Base-by-base conservation (phyloP, 2,329 filamentous ascomycete genomes). In the Orbilia brochopaga region DNA sequence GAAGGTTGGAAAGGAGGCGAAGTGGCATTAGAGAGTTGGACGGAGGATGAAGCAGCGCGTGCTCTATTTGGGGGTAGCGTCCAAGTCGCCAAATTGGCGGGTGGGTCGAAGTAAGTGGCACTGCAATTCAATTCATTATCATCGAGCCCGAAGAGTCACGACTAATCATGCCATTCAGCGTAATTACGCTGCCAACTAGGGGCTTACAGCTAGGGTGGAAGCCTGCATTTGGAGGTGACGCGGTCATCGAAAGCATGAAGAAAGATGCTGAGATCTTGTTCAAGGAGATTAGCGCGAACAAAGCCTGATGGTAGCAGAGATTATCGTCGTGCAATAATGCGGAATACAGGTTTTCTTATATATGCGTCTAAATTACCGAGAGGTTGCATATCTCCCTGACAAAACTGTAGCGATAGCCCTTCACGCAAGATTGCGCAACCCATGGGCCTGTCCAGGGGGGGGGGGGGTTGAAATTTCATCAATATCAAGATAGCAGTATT, bases 31-130 rank as follows among this genome's bases (percentile, higher is more conserved):
- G 51, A 63, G n/a, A 70, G 65, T 17, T 63, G 58, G 58, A 37
- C 35, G 2, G 65, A 58, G 5, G 59, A 63, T 19, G 58, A 63
- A 23, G 65, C 65, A 6, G 65, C 58, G 10, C 6, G 17, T 4
- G 62, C 62, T 7, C 46, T 63, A 1, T 58, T 53, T 2, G 46
- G 42, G 19, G 62, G 46, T 24, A 58, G 63, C 50, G 64, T 17
- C 4, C 11, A 42, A 42, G 5, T 42, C 37, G 19, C 65, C 6
- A 63, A 50, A 32, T 35, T 70, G 11, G 65, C 53, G n/a, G 63
- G 56, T 23, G 65, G 65, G 7, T 70, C 65, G 0, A 70, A 70
- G 65, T 70, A 53, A 19, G 59, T 54, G 4, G 19, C n/a, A 53
- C 3, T n/a, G n/a, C n/a, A n/a, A n/a, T n/a, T n/a, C 23, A 3